Percentiles rank a stretch among this genome's conserved stretches.
Evolutionary conservation across 257 asterid species (phyloP).

Genomic region (Ophiorrhiza pumila): DNA sequence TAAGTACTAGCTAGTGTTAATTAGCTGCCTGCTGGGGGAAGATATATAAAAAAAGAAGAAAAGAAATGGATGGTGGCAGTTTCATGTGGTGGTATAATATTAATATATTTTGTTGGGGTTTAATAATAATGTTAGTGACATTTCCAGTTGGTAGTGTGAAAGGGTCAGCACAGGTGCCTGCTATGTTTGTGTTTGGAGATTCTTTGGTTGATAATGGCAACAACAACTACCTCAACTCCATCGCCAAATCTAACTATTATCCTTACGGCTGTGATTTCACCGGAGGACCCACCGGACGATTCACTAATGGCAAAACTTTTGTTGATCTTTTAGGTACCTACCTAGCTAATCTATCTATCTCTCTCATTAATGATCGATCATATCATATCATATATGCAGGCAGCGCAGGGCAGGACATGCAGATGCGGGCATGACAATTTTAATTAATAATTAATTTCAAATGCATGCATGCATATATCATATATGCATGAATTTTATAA

Average conservation of each 20-base stretch:
- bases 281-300: constrained; percentile 63
- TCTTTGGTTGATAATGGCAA: constrained; percentile 82
- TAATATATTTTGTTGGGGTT: background rate
- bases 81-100: too few relatives aligned
- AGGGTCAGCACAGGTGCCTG: constrained; percentile 48
- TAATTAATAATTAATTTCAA: too few relatives aligned
- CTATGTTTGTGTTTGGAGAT: constrained; percentile 80
- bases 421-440: too few relatives aligned
- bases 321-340: constrained; percentile 60
- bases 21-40: too few relatives aligned
- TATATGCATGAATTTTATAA: too few relatives aligned
- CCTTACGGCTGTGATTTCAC: constrained; percentile 76
- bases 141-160: background rate
- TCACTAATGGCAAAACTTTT: constrained; percentile 74
- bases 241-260: constrained; percentile 75
- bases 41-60: background rate
- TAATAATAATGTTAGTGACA: background rate
- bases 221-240: constrained; percentile 70
- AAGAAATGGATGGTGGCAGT: background rate
- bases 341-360: too few relatives aligned
- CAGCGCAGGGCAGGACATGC: too few relatives aligned
- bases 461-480: too few relatives aligned
- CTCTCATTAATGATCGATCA: too few relatives aligned
- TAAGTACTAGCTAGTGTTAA: too few relatives aligned
- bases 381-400: too few relatives aligned